These are phyloP conservation scores for Hymenoscyphus fructigenus DNA, from an alignment of 2,329 filamentous ascomycete species.

Conservation along the genomic window DNA sequence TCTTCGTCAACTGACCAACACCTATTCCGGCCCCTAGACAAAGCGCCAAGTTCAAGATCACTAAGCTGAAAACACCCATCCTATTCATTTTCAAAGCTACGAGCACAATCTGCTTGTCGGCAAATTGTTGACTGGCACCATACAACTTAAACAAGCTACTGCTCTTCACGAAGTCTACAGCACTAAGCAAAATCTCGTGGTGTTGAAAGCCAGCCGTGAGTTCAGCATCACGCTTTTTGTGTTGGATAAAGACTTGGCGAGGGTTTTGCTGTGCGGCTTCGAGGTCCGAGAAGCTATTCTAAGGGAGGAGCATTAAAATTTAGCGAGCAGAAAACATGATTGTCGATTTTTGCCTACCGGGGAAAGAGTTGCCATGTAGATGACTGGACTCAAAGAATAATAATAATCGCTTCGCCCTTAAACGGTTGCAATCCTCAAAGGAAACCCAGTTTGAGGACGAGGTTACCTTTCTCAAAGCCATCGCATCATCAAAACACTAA, in stretches of 20 bases:
- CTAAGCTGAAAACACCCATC: not conserved
- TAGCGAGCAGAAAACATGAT: not conserved
- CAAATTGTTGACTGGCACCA: not conserved
- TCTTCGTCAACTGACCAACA: not conserved
- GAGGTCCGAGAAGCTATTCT: not conserved
- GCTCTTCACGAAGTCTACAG: not conserved
- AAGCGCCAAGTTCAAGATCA: not conserved
- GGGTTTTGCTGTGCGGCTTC: not conserved
- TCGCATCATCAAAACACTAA: not conserved
- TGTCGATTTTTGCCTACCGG: not conserved
- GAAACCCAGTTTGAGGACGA: conserved; percentile 24
- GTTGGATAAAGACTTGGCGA: not conserved
- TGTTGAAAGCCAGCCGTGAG: not conserved
- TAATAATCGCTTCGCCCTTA: conserved; percentile 20
- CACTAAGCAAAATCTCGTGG: not conserved
- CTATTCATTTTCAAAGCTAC: not conserved
- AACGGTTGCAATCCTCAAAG: conserved; percentile 19
- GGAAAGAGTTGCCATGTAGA: not conserved
- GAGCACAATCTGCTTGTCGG: not conserved
- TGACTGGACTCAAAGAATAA: not conserved
- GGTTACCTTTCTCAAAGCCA: conserved; percentile 10
- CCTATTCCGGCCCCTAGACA: not conserved
- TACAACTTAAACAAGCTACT: not conserved
- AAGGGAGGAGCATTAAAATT: not conserved
- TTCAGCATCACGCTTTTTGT: not conserved